Percentiles rank a stretch among this genome's conserved stretches.
These are phyloP conservation scores for Arabidopsis lyrata DNA, from an alignment of 441 rosid genomes.

Conservation along the genomic window DNA sequence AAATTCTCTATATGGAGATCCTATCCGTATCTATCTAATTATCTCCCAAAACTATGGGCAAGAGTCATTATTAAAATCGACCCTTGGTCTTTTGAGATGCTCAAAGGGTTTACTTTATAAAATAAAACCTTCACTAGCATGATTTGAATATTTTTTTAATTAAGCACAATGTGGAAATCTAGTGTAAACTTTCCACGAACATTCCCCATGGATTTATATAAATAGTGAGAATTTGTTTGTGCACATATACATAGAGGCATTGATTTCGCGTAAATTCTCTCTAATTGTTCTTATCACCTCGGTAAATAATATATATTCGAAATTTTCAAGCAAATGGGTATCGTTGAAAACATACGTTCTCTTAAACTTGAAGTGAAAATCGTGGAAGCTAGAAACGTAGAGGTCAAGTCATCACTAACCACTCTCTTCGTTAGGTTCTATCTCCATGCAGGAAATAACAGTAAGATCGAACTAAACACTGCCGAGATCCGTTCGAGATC, in stretches of 20 bases:
- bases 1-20: conserved; percentile 2
- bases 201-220: conserved; percentile 13
- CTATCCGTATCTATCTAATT: conserved; percentile 14
- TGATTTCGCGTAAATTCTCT: conserved; percentile 16
- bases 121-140: conserved; percentile 34
- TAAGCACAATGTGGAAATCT: conserved; percentile 25
- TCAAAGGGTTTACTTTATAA: conserved; percentile 27
- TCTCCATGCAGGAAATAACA: conserved; percentile 61
- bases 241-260: conserved; percentile 36
- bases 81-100: conserved; percentile 39
- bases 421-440: conserved; percentile 68
- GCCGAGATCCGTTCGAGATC: conserved; percentile 55
- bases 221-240: conserved; percentile 24
- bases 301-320: not conserved
- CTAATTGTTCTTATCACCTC: not conserved
- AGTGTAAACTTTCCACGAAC: conserved; percentile 21
- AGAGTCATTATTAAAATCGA: conserved; percentile 35
- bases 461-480: conserved; percentile 61
- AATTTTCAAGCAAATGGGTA: conserved; percentile 44
- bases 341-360: conserved; percentile 40
- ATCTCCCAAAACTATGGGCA: conserved; percentile 40
- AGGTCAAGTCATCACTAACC: conserved; percentile 46
- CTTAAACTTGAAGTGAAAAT: conserved; percentile 62
- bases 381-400: conserved; percentile 68
- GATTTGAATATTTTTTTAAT: conserved; percentile 12